phyloP scores from a whole-genome alignment of 768 basidiomycete genomes.

The Psilocybe azurescens region DNA sequence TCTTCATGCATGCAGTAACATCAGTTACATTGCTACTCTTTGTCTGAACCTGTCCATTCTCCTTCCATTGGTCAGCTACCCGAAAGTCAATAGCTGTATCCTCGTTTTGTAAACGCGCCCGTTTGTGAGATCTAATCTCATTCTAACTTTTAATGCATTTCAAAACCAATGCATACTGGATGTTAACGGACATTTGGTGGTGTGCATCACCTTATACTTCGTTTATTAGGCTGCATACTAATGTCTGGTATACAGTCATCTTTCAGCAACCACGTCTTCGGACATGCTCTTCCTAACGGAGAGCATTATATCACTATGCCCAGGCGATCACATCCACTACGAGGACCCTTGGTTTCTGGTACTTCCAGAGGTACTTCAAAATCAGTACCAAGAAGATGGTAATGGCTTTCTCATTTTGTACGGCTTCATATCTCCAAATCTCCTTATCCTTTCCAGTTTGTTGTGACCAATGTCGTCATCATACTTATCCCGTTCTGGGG shows the following conservation, averaged over 20 bases:
- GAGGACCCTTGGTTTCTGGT: conserved; percentile 82
- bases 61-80: conserved; percentile 61
- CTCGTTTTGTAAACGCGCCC: conserved; percentile 60
- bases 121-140: background rate
- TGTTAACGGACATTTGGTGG: conserved; percentile 87
- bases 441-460: conserved; percentile 51
- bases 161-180: conserved; percentile 79
- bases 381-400: conserved; percentile 86
- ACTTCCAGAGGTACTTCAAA: conserved; percentile 80
- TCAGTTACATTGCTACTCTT: conserved; percentile 72
- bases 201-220: conserved; percentile 56
- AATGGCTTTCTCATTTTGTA: conserved; percentile 7
- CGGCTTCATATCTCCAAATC: background rate
- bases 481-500: conserved; percentile 86
- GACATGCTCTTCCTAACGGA: conserved; percentile 77
- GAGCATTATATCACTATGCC: conserved; percentile 73
- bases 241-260: conserved; percentile 53
- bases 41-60: conserved; percentile 74
- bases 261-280: conserved; percentile 87
- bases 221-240: background rate
- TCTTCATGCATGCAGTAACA: conserved; percentile 71
- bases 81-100: conserved; percentile 76
- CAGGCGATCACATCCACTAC: conserved; percentile 78
- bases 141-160: background rate
- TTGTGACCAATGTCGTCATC: conserved; percentile 77